Evolutionary conservation across 2,329 filamentous ascomycete genomes (phyloP).

Genomic region (Fusarium palustre): DNA sequence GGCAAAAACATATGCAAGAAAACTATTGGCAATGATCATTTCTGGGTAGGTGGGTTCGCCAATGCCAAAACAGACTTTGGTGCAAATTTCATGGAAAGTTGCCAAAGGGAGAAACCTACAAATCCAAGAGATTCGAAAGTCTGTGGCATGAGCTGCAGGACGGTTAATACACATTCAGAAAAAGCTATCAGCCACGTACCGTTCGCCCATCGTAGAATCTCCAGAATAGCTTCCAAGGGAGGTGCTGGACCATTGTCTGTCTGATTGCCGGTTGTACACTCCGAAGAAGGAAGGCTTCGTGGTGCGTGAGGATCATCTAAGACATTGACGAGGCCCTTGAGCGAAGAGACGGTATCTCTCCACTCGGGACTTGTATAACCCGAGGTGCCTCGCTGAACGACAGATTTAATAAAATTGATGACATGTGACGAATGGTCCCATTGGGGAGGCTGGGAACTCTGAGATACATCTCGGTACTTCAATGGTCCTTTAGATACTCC

Average conservation of each 20-base stretch:
- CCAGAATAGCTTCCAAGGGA: conserved; percentile 45
- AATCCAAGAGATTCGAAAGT: conserved; percentile 48
- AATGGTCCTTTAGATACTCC: fast-evolving
- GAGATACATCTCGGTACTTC: fast-evolving
- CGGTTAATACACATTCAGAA: not conserved
- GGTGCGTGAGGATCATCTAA: not conserved
- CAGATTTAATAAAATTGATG: conserved; percentile 50
- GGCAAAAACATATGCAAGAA: conserved; percentile 51
- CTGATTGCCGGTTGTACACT: not conserved
- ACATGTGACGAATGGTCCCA: conserved; percentile 53
- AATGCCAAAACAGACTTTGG: conserved; percentile 53
- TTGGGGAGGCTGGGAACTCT: not conserved
- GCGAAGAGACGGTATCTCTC: conserved; percentile 11
- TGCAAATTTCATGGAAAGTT: conserved; percentile 49
- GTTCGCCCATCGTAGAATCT: conserved; percentile 50
- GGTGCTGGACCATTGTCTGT: conserved; percentile 42
- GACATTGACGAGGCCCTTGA: conserved; percentile 11
- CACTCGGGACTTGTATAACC: not conserved
- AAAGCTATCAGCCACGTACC: conserved; percentile 24
- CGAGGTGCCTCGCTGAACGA: conserved; percentile 4
- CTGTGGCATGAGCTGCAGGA: conserved; percentile 41
- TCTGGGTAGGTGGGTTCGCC: conserved; percentile 50
- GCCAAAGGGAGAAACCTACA: conserved; percentile 50
- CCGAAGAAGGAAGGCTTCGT: not conserved
- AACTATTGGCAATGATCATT: conserved; percentile 53